Evolutionary conservation across 306 rosid species (phyloP).

Genomic region (Pyrus betulifolia): DNA sequence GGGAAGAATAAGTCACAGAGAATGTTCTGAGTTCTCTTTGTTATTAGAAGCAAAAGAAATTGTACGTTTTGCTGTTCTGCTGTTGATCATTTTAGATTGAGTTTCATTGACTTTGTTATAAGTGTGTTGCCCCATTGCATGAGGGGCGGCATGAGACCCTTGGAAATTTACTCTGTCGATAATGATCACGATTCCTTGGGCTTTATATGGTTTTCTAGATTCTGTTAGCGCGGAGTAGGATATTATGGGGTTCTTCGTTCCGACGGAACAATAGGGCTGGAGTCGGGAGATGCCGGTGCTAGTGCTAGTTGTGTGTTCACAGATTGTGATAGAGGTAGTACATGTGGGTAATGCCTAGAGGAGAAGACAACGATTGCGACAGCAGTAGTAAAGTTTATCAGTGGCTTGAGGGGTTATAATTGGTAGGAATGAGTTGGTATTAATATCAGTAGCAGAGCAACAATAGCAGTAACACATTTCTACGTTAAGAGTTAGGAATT

Average conservation of each 20-base stretch:
- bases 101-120: background rate
- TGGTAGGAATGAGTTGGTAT: background rate
- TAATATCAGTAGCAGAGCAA: background rate
- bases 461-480: background rate
- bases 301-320: background rate
- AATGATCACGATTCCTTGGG: background rate
- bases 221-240: background rate
- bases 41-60: background rate
- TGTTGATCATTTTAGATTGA: background rate
- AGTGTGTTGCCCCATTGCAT: background rate
- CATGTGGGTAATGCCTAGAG: background rate
- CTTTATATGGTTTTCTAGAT: background rate
- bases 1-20: constrained; percentile 43
- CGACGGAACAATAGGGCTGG: no score
- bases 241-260: background rate
- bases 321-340: background rate
- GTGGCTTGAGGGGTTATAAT: no score
- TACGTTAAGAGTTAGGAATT: background rate
- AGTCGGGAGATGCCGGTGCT: background rate
- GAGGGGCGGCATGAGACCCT: background rate
- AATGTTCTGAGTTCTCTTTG: constrained; percentile 34
- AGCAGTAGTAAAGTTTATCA: no score
- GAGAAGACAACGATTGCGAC: no score
- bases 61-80: background rate
- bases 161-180: constrained; percentile 1